Base-by-base conservation (phyloP, 2,329 filamentous ascomycete species). In the Phyllosticta paracitricarpa region DNA sequence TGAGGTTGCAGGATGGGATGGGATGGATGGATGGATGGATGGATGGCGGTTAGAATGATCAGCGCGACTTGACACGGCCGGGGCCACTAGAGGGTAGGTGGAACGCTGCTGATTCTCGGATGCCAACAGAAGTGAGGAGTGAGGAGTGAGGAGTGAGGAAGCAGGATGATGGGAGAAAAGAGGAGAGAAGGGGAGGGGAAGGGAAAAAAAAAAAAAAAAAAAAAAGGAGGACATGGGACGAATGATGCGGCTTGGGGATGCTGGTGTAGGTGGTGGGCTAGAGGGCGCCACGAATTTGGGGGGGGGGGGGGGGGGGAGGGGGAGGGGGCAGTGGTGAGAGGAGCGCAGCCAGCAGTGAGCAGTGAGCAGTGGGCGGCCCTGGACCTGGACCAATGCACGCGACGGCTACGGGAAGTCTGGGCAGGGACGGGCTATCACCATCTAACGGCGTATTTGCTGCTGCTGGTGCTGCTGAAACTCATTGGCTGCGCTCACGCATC, bases 1-100 rank as follows among this genome's bases (percentile, higher is more conserved):
- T 56, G 58, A 54, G 58, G 58, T 55, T 53, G 51, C 53, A 52
- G 57, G 57, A 53, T n/a, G n/a, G n/a, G n/a, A n/a, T n/a, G n/a
- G n/a, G n/a, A n/a, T n/a, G n/a, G n/a, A n/a, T n/a, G n/a, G n/a
- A n/a, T n/a, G n/a, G n/a, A n/a, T 22, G 19, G 19, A 22, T 33
- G 58, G 52, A 56, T 40, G 33, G 33, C 33, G 33, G 33, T 40
- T 40, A 40, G 6, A 40, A 40, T 40, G 33, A 40, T 40, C 33
- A 40, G 33, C 33, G 10, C 33, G 33, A 40, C 33, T 40, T 40
- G 33, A 40, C 14, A 14, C 33, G 33, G 33, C 33, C 33, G 33
- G 33, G 33, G 33, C 33, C 33, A 5, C 33, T 40, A 40, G 33
- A 40, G 33, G 33, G 33, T 40, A 40, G 33, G 33, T 40, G 33